These are phyloP conservation scores for Schizochytrium sp. DNA, from an alignment of 108 stramenopile genomes.

Conservation along the genomic window DNA sequence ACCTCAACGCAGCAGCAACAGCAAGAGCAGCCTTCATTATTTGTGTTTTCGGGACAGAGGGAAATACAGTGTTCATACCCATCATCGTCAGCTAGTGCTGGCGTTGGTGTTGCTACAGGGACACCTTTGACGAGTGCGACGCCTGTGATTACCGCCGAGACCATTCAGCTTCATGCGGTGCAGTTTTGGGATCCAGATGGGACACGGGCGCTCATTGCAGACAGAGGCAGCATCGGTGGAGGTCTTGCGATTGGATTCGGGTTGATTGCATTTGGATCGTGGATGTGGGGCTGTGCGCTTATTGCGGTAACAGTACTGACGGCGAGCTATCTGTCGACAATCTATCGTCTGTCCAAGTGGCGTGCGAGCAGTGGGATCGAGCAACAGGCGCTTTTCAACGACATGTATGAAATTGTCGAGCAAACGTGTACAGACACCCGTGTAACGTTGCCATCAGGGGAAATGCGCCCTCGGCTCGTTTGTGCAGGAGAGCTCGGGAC, in stretches of 20 bases:
- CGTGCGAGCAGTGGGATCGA: neutral
- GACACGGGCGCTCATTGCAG: neutral
- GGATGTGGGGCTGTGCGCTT: neutral
- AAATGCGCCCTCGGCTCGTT: neutral
- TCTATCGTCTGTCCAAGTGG: neutral
- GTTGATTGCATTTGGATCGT: neutral
- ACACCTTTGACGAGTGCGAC: too few relatives aligned
- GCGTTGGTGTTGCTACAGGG: too few relatives aligned
- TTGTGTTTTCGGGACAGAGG: neutral
- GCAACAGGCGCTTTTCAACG: neutral
- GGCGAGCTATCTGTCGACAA: neutral
- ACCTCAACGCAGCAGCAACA: neutral
- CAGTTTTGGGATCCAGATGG: slow-evolving; percentile 11
- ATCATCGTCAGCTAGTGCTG: too few relatives aligned
- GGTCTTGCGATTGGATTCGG: neutral
- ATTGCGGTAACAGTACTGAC: neutral
- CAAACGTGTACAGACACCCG: neutral
- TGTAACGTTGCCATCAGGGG: neutral
- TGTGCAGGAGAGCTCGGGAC: slow-evolving; percentile 7
- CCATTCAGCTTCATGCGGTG: neutral
- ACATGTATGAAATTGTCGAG: neutral
- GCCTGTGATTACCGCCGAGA: too few relatives aligned
- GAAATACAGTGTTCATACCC: neutral
- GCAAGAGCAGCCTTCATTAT: neutral
- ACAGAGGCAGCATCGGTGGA: neutral